A percentile compares a stretch with the other conserved stretches of the same genome.
These are phyloP conservation scores for Trametes hirsuta DNA, from an alignment of 1,284 basidiomycete genomes.

Conservation along the genomic window DNA sequence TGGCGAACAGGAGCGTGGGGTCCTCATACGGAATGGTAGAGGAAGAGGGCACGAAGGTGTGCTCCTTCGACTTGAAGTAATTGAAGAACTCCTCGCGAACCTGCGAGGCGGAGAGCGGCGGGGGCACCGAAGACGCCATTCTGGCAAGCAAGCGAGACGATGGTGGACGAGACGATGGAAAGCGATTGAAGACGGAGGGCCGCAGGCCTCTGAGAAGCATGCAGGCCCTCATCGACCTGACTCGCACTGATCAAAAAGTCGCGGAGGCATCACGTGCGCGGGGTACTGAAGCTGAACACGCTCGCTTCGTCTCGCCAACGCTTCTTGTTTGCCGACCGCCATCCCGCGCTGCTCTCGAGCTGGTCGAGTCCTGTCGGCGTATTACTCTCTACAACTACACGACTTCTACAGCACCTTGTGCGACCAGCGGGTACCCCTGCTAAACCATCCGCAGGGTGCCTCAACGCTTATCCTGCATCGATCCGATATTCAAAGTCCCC, in stretches of 20 bases:
- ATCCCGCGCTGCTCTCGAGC: background rate
- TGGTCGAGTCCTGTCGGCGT: background rate
- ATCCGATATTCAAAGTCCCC: no score
- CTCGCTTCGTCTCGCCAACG: constrained; percentile 4
- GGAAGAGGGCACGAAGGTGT: constrained; percentile 93
- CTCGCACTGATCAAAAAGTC: constrained; percentile 26
- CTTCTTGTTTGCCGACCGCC: constrained; percentile 12
- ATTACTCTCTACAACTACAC: no score
- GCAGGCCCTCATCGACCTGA: constrained; percentile 22
- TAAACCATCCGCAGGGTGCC: no score
- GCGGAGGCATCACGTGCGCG: constrained; percentile 23
- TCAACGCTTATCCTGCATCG: no score
- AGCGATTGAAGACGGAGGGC: constrained; percentile 18
- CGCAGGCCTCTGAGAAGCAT: constrained; percentile 23
- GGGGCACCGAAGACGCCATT: constrained; percentile 17
- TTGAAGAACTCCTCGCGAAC: constrained; percentile 79
- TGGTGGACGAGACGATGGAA: constrained; percentile 17
- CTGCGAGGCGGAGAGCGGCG: constrained; percentile 68
- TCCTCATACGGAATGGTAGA: constrained; percentile 97
- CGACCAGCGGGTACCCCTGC: no score
- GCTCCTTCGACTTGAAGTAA: constrained; percentile 79
- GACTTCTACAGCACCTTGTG: no score
- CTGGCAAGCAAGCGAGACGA: constrained; percentile 16
- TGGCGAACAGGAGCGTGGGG: constrained; percentile 96
- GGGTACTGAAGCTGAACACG: constrained; percentile 8